A percentile compares a stretch with the other conserved stretches of the same genome.
These are phyloP conservation scores for Hyaloscypha bicolor DNA, from an alignment of 495 filamentous ascomycete genomes.

Conservation along the genomic window DNA sequence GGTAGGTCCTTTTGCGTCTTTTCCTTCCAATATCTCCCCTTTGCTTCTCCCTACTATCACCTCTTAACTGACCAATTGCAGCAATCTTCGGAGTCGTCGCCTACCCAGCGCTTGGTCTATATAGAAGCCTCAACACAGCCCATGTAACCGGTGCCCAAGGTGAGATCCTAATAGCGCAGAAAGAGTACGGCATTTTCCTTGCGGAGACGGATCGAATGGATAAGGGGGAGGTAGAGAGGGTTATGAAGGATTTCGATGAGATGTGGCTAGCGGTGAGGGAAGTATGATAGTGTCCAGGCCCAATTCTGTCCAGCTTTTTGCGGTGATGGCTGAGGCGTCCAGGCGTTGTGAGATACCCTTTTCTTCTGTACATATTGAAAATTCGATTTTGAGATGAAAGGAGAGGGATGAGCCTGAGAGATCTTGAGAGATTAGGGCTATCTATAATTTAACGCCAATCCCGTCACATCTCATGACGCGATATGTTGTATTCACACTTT, in stretches of 20 bases:
- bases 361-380: no score
- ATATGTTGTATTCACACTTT: no score
- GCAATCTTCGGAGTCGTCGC: slow-evolving; percentile 21
- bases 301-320: no score
- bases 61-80: neutral
- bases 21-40: neutral
- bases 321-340: no score
- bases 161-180: slow-evolving; percentile 13
- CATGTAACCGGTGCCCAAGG: slow-evolving; percentile 18
- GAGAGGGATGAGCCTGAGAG: no score
- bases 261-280: slow-evolving; percentile 13
- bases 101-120: slow-evolving; percentile 23
- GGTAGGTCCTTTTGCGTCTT: neutral
- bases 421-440: no score
- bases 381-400: no score
- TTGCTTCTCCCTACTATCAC: no score
- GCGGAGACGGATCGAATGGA: slow-evolving; percentile 9
- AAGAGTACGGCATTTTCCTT: slow-evolving; percentile 10
- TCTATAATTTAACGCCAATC: no score
- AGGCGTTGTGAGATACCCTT: no score
- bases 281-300: neutral
- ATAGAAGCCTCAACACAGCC: slow-evolving; percentile 18
- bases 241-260: slow-evolving; percentile 12
- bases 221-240: slow-evolving; percentile 11
- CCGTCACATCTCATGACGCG: no score